Evolutionary conservation across 2,329 filamentous ascomycete genomes (phyloP), one percentile per base, ranked within the genome.

Genomic region (Curvularia spicifera): DNA sequence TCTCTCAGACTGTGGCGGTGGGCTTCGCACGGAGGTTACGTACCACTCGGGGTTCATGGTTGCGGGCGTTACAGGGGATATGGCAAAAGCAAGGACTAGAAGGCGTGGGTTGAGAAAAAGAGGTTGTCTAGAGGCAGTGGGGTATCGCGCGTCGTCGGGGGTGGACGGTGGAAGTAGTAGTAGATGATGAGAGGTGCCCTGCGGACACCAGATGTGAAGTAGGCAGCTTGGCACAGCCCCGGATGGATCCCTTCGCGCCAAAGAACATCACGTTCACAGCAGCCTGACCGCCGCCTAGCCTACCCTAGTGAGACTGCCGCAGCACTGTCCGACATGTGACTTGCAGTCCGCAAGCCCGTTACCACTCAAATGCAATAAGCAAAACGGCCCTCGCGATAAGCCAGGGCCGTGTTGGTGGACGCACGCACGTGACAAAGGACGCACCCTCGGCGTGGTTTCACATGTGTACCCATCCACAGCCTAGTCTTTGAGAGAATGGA

Each of bases 1-100:
- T 51, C 39, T 46, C 49, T 56, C 57, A 45, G 57, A 37, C 57
- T 63, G 70, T 70, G 72, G 72, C 72, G 71, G 67, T 73, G 70
- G 64, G 65, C 51, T 53, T 59, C 53, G 66, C 65, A 61, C 63
- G 61, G 64, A 66, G 68, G 71, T 65, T 73, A 88, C 90, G 78
- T 88, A 95, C 91, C 86, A 95, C 91, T 95, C 91, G 78, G 91
- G 91, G 85, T 95, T 95, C 91, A 95, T 95, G 78, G 73, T 91
- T 84, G 79, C 71, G 68, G 22, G 68, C 57, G 52, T 53, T 63
- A 60, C 51, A 61, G 52, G 48, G 53, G 33, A 29, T 18, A 54
- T 47, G 35, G 42, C 53, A 51, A 48, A 55, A 53, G 57, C 42
- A 54, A 40, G 53, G 63, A 53, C 51, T 54, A 60, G 44, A 49